Percentiles rank a stretch among this genome's conserved stretches.
phyloP scores from a whole-genome alignment of 2,329 filamentous ascomycete genomes.

The Aspergillus ustus region DNA sequence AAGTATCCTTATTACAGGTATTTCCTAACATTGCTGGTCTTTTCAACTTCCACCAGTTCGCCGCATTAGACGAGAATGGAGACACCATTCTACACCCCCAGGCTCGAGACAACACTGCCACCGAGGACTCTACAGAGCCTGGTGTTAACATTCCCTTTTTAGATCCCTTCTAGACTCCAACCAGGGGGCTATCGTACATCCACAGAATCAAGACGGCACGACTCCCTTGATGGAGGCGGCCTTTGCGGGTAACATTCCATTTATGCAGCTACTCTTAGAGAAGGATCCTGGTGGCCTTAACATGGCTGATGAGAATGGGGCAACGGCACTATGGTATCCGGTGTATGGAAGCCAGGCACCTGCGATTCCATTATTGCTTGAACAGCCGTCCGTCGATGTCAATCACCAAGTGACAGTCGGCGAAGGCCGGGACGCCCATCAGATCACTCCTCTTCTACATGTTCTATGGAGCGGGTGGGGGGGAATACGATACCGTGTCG shows the following conservation, averaged over 20 bases:
- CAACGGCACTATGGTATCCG: neutral
- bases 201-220: neutral
- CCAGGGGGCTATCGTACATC: neutral
- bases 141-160: neutral
- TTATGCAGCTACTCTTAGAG: neutral
- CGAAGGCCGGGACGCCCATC: neutral
- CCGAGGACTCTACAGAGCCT: neutral
- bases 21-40: neutral
- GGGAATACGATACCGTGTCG: neutral
- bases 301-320: neutral
- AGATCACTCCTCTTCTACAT: neutral
- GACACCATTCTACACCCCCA: conserved; percentile 1
- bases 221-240: conserved; percentile 1
- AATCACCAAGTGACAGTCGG: neutral
- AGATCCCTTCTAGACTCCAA: neutral
- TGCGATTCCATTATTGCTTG: neutral
- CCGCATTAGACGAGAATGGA: neutral
- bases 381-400: neutral
- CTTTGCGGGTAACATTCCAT: neutral
- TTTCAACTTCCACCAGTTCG: neutral
- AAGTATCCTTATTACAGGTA: neutral
- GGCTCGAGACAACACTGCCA: neutral
- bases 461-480: neutral
- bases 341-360: neutral
- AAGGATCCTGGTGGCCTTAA: neutral